A percentile compares a stretch with the other conserved stretches of the same genome.
phyloP scores from a whole-genome alignment of 768 basidiomycete genomes.

The Boletus pseudopeckii region DNA sequence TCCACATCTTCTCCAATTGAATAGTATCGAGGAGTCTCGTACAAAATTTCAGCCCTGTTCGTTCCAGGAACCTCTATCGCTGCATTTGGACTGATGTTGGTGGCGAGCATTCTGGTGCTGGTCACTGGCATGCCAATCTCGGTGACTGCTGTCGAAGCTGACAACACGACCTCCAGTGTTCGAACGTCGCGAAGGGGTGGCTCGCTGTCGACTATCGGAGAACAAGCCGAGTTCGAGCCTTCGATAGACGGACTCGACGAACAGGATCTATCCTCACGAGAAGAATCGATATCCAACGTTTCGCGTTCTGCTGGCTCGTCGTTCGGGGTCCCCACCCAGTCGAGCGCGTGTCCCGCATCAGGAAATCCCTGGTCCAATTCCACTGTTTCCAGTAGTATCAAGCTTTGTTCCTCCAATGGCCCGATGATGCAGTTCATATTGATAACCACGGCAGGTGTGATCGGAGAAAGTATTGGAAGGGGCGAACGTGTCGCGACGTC shows the following conservation, averaged over 20 bases:
- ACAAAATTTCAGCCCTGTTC: not conserved
- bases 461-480: not conserved
- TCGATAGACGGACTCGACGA: not conserved
- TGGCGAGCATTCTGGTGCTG: not conserved
- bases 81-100: not conserved
- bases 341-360: not conserved
- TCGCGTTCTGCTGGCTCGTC: not conserved
- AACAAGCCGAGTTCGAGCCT: not conserved
- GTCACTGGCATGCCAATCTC: not conserved
- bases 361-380: not conserved
- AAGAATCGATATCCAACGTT: not conserved
- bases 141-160: not conserved
- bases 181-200: not conserved
- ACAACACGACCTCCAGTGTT: not conserved
- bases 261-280: not conserved
- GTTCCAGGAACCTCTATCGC: not conserved
- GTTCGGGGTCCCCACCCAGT: not conserved
- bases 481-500: constrained; percentile 14
- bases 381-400: not conserved
- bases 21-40: not conserved
- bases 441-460: constrained; percentile 3
- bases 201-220: not conserved
- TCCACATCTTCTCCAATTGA: not conserved
- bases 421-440: not conserved
- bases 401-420: not conserved